A percentile compares a stretch with the other conserved stretches of the same genome.
Conservation (phyloP, 2,329 filamentous ascomycete species). For the Polychaeton citri region DNA sequence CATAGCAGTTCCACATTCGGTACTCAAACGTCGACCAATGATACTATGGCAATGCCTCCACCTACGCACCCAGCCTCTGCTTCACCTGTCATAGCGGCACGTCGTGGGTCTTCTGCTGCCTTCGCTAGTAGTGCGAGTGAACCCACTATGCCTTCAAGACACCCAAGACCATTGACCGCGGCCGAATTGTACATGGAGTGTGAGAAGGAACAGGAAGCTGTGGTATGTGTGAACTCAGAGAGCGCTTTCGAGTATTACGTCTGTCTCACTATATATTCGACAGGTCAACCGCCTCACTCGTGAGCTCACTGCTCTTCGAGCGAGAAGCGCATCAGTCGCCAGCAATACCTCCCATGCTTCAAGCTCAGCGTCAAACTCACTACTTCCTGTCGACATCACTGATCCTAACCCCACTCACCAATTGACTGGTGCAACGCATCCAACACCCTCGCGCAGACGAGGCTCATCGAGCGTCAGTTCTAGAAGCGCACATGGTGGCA, state of each 20-base stretch:
- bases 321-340: conserved; percentile 47
- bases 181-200: conserved; percentile 80
- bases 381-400: conserved; percentile 28
- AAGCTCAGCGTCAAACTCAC: conserved; percentile 34
- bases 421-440: conserved; percentile 36
- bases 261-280: neutral
- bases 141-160: conserved; percentile 50
- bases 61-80: neutral
- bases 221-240: conserved; percentile 57
- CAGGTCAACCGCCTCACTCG: conserved; percentile 87
- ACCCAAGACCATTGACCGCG: conserved; percentile 75
- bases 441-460: conserved; percentile 36
- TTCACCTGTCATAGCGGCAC: no score
- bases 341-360: conserved; percentile 43
- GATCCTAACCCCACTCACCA: conserved; percentile 34
- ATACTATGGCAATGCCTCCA: neutral
- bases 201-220: conserved; percentile 89
- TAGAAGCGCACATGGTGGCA: conserved; percentile 11
- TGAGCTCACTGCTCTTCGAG: conserved; percentile 72
- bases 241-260: no score
- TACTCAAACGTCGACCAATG: conserved; percentile 11
- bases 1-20: conserved; percentile 3
- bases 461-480: conserved; percentile 17
- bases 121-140: conserved; percentile 5
- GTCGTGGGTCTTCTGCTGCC: neutral